These are phyloP conservation scores for Xylogone sp. DNA, from an alignment of 2,329 filamentous ascomycete genomes.

Conservation along the genomic window DNA sequence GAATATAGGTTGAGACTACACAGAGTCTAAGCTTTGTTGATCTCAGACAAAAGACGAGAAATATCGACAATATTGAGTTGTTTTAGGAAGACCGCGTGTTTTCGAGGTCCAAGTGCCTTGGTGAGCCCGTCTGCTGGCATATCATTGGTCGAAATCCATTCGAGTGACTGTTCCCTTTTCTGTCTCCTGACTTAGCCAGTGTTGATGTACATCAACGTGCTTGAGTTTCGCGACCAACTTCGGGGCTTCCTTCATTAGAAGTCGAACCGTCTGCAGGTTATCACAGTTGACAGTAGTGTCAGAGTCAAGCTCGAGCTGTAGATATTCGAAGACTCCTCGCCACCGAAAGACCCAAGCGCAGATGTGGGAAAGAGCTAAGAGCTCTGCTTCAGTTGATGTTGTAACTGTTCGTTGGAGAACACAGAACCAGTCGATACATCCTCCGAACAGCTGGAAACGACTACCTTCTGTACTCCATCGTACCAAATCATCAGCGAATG, in stretches of 20 bases:
- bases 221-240: constrained; percentile 15
- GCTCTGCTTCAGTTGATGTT: constrained; percentile 6
- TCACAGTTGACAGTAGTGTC: constrained; percentile 12
- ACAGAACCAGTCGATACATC: neutral
- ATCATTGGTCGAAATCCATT: constrained; percentile 17
- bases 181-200: constrained; percentile 22
- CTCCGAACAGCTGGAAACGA: neutral
- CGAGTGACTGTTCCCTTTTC: constrained; percentile 13
- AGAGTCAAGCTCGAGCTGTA: neutral
- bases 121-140: constrained; percentile 19
- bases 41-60: no score
- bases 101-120: constrained; percentile 9
- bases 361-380: neutral
- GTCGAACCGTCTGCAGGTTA: neutral
- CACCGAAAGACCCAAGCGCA: neutral
- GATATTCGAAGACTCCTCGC: neutral
- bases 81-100: constrained; percentile 5
- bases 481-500: constrained; percentile 1
- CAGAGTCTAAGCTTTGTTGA: no score
- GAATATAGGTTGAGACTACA: no score
- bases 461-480: constrained; percentile 1
- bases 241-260: constrained; percentile 6
- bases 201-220: constrained; percentile 22
- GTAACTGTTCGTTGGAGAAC: constrained; percentile 2
- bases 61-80: constrained; percentile 30